These are phyloP conservation scores for Orychophragmus violaceus DNA, from an alignment of 345 rosid species.

Conservation along the genomic window DNA sequence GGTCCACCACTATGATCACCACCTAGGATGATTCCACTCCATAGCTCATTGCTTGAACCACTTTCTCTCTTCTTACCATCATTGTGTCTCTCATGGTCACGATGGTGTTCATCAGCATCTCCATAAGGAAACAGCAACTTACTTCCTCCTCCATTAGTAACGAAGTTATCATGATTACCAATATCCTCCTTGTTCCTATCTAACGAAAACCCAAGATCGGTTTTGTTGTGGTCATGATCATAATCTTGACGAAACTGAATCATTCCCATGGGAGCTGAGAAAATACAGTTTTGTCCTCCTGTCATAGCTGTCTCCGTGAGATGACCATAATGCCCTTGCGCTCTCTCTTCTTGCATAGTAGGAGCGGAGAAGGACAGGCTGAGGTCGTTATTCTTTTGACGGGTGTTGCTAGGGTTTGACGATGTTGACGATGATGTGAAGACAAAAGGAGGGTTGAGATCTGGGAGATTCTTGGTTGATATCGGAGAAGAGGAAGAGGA, in stretches of 20 bases:
- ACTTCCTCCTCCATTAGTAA: conserved; percentile 24
- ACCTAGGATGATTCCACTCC: conserved; percentile 33
- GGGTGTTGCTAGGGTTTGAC: conserved; percentile 25
- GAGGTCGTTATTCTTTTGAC: conserved; percentile 6
- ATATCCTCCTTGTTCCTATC: conserved; percentile 9
- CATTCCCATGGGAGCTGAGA: conserved; percentile 26
- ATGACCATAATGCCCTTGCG: conserved; percentile 15
- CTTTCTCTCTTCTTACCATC: conserved; percentile 29
- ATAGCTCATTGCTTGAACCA: conserved; percentile 31
- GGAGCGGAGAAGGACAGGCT: conserved; percentile 20
- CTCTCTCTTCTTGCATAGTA: conserved; percentile 6
- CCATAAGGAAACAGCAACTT: conserved; percentile 25
- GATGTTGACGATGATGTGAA: conserved; percentile 25
- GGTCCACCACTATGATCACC: conserved; percentile 32
- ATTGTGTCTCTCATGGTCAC: conserved; percentile 15
- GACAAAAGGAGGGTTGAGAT: conserved; percentile 29
- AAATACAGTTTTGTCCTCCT: conserved; percentile 22
- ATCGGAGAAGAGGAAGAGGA: conserved; percentile 18
- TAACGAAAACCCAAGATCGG: conserved; percentile 19
- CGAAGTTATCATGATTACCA: too few species aligned
- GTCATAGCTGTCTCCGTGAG: not conserved
- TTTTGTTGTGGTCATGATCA: conserved; percentile 14
- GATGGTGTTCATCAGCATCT: conserved; percentile 1
- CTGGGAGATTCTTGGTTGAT: conserved; percentile 28
- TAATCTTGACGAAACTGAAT: conserved; percentile 29